Base-by-base conservation (phyloP, 768 basidiomycete genomes). In the Xerocomellus chrysenteron region DNA sequence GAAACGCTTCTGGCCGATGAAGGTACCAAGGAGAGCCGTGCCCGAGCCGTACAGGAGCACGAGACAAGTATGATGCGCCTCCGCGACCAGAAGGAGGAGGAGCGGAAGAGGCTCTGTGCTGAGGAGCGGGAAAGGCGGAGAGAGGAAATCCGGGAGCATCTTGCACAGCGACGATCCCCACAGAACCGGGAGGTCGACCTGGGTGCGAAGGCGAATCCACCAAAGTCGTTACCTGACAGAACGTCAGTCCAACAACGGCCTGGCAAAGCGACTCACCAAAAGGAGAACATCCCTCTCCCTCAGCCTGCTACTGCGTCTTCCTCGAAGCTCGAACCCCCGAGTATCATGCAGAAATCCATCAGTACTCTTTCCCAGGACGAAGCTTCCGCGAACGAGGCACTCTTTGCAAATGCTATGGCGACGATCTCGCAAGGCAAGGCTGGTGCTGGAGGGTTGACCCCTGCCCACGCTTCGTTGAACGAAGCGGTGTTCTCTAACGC, bases 51-150 rank as follows among this genome's bases (percentile, higher is more conserved):
- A 4, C 71, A 71, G 50, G 70, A 66, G 30, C 71, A 72, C 52
- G 72, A 72, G 47, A 47, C 69, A 39, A 64, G 53, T 55, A 72
- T 72, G 70, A 66, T 72, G 63, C 64, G 54, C 9, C 67, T 72
- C 28, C 69, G 70, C 33, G 70, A 73, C 17, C 68, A 67, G 8
- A 72, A 72, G 55, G 70, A 72, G 40, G 60, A 68, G 14, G 66
- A 69, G 13, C 68, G 72, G 35, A 72, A 72, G 62, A 64, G 47
- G 33, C 68, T 66, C 10, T 71, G 68, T 7, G 66, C 62, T 0
- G 59, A 66, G 51, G 70, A 72, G 28, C 65, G 70, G 0, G 71
- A 72, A 13, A 67, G 47, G 26, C 65, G 70, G 10, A 55, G 56
- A 17, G 30, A 62, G 37, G 66, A 71, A 39, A 54, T 65, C 0